Conservation (phyloP, 768 basidiomycete genomes). For the Epithele typhae region DNA sequence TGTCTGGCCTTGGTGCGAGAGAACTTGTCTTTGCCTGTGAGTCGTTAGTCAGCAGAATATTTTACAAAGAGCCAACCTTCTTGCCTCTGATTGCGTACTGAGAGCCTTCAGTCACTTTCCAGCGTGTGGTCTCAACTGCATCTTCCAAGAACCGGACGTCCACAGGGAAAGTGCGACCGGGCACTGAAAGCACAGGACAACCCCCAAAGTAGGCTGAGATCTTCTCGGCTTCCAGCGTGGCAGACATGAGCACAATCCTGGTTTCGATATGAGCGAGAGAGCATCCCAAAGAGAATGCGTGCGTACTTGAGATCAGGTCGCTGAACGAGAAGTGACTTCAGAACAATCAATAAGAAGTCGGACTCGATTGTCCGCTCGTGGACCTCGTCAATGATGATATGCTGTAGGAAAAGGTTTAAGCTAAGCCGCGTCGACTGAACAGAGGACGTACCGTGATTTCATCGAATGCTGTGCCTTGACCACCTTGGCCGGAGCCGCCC, state of each 20-base stretch:
- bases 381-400: slow-evolving; percentile 94
- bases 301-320: slow-evolving; percentile 80
- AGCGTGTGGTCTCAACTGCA: slow-evolving; percentile 75
- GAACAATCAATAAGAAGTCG: slow-evolving; percentile 91
- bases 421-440: neutral
- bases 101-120: slow-evolving; percentile 76
- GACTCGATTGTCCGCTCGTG: slow-evolving; percentile 97
- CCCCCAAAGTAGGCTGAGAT: slow-evolving; percentile 86
- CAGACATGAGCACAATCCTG: slow-evolving; percentile 94
- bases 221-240: slow-evolving; percentile 90
- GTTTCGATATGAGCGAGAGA: neutral
- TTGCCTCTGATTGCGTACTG: slow-evolving; percentile 72
- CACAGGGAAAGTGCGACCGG: slow-evolving; percentile 94
- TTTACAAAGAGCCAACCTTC: slow-evolving; percentile 20
- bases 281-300: neutral
- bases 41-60: neutral
- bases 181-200: slow-evolving; percentile 80
- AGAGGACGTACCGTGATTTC: slow-evolving; percentile 76
- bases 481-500: slow-evolving; percentile 63
- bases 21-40: slow-evolving; percentile 57
- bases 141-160: slow-evolving; percentile 85
- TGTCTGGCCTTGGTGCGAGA: slow-evolving; percentile 53
- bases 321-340: slow-evolving; percentile 75
- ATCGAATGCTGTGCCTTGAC: slow-evolving; percentile 80
- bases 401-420: slow-evolving; percentile 38